Evolutionary conservation across 768 basidiomycete species (phyloP).

Genomic region (Leucogyrophana mollusca): DNA sequence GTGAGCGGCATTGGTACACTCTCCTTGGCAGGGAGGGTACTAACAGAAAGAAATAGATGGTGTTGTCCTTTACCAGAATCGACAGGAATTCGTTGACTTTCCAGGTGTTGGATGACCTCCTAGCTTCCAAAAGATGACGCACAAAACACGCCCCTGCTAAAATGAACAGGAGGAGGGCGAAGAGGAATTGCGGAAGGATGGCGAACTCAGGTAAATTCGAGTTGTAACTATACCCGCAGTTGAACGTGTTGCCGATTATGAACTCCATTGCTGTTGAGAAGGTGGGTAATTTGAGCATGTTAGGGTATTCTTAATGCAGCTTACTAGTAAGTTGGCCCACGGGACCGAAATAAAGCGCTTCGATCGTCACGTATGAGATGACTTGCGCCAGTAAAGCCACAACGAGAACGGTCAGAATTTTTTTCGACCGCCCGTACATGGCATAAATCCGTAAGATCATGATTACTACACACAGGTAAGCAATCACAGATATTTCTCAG

Average conservation of each 20-base stretch:
- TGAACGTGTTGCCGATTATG: slow-evolving; percentile 10
- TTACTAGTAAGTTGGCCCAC: slow-evolving; percentile 18
- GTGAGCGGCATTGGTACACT: too few relatives aligned
- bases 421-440: slow-evolving; percentile 26
- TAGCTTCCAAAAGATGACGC: slow-evolving; percentile 7
- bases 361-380: slow-evolving; percentile 22
- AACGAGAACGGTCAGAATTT: slow-evolving; percentile 17
- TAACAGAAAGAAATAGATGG: slow-evolving; percentile 31
- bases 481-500: slow-evolving; percentile 1
- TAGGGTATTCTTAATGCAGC: background rate
- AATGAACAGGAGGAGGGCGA: slow-evolving; percentile 22
- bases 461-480: slow-evolving; percentile 14
- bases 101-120: slow-evolving; percentile 3
- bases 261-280: slow-evolving; percentile 8
- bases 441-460: slow-evolving; percentile 34
- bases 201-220: slow-evolving; percentile 23
- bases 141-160: slow-evolving; percentile 15
- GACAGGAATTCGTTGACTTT: slow-evolving; percentile 18
- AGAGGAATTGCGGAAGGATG: slow-evolving; percentile 29
- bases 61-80: slow-evolving; percentile 26
- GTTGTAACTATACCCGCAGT: slow-evolving; percentile 22
- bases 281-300: background rate
- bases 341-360: slow-evolving; percentile 18
- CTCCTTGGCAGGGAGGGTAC: slow-evolving; percentile 1
- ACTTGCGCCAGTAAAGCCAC: slow-evolving; percentile 18